Evolutionary conservation across 352 stramenopile species (phyloP).

Genomic region (Phytopythium kandeliae): DNA sequence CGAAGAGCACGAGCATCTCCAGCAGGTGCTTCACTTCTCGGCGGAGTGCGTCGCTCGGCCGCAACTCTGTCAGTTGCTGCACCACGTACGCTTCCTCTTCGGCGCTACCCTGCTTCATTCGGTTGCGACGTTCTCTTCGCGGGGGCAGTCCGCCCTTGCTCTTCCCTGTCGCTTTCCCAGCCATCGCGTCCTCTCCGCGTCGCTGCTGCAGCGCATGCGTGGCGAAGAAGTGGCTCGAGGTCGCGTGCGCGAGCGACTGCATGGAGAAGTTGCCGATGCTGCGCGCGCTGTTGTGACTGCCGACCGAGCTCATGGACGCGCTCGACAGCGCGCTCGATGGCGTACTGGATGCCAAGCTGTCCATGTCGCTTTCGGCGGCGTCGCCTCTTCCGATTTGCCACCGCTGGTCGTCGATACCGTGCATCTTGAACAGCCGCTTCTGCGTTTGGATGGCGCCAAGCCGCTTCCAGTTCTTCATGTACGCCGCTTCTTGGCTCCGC

Average conservation of each 20-base stretch:
- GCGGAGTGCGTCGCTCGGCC: slow-evolving; percentile 29
- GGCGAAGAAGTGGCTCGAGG: slow-evolving; percentile 66
- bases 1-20: slow-evolving; percentile 51
- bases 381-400: slow-evolving; percentile 28
- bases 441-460: slow-evolving; percentile 64
- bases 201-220: slow-evolving; percentile 33
- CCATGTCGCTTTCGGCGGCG: slow-evolving; percentile 34
- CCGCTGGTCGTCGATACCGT: slow-evolving; percentile 65
- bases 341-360: slow-evolving; percentile 31
- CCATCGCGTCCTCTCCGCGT: slow-evolving; percentile 2
- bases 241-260: slow-evolving; percentile 47
- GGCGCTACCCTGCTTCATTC: slow-evolving; percentile 62
- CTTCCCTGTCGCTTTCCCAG: slow-evolving; percentile 22
- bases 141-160: slow-evolving; percentile 39
- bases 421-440: slow-evolving; percentile 71
- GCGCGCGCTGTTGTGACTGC: slow-evolving; percentile 69
- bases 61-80: slow-evolving; percentile 33
- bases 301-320: slow-evolving; percentile 58
- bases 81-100: slow-evolving; percentile 64
- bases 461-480: slow-evolving; percentile 50
- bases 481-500: slow-evolving; percentile 28
- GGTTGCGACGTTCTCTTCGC: slow-evolving; percentile 45
- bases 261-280: slow-evolving; percentile 69
- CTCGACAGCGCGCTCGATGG: slow-evolving; percentile 59
- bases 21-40: slow-evolving; percentile 33